Base-by-base conservation (phyloP, 108 stramenopile species). In the Conticribra weissflogii region DNA sequence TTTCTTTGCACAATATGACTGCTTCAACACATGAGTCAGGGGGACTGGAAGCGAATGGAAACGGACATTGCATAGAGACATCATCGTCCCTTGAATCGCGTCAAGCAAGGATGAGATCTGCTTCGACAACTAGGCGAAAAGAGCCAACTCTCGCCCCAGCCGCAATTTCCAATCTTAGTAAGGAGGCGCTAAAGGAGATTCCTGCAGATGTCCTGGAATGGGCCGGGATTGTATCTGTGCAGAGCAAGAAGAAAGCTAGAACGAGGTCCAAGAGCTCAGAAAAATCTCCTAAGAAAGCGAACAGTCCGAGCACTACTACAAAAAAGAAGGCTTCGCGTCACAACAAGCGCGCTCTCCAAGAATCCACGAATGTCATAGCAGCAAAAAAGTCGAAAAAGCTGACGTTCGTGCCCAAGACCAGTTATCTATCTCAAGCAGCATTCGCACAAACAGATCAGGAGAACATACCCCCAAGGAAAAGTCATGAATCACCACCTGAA, bases 101-200 rank as follows among this genome's bases (percentile, higher is more conserved):
- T n/a, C n/a, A n/a, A n/a, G n/a, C n/a, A n/a, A n/a, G n/a, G n/a
- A n/a, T n/a, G n/a, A n/a, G n/a, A n/a, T n/a, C n/a, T n/a, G n/a
- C n/a, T n/a, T n/a, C n/a, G n/a, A 27, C 31, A 19, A 14, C 19
- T 3, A 76, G 68, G 28, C 15, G 25, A 59, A 48, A 31, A 1
- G 27, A n/a, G 1, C 23, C 50, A 18, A 12, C 49, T 34, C 3
- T 27, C 17, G 21, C 45, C 14, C 4, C 50, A 5, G 28, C 29
- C 53, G 24, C 68, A 22, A 33, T 59, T 70, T 62, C 68, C 22
- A 63, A 71, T 12, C 76, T 74, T 30, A 70, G 63, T 56, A 74
- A 75, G 47, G 79, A 70, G 28, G 74, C 59, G 31, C 59, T 80
- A 44, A 70, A 69, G 34, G 66, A 76, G 16, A 80, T 80, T 30